Base-by-base conservation (phyloP, 352 stramenopile species). In the Pythium guiyangense region DNA sequence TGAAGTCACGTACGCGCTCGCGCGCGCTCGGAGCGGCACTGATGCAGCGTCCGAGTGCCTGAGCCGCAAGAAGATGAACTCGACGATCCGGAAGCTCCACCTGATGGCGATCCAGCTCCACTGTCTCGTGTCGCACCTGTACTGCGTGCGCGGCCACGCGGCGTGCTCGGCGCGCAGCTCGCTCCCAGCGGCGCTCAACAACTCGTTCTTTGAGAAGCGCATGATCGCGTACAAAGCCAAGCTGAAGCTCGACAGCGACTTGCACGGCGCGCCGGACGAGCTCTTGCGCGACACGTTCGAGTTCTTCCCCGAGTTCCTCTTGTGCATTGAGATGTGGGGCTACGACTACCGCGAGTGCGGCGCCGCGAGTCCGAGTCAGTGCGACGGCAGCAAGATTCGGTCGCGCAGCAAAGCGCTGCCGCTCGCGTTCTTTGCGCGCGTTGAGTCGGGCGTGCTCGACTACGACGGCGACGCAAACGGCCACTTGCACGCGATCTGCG, bases 1-100 rank as follows among this genome's bases (percentile, higher is more conserved):
- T 52, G 84, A 76, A 9, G 60, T 86, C 25, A 81, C 81, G 10
- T 91, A 91, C 56, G 84, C 78, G 6, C 66, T 91, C n/a, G 78
- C 81, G 29, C 75, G 73, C 47, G 78, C 70, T 2, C 78, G 64
- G 37, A 73, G 69, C 42, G 35, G 51, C 9, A 27, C 44, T 29
- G 56, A 51, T 18, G 22, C 10, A 8, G 39, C 72, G 3, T 77
- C 84, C 42, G 76, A 88, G 40, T 52, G 84, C 5, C 64, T 89
- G 35, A 91, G 75, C 45, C 81, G 81, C 25, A 89, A 89, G 68
- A 91, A 91, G 55, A 79, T 89, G 69, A 91, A 91, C 62, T 89
- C 81, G 20, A 89, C 82, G 18, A 88, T 91, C 34, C 79, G 81
- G 5, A 91, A 91, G 53, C 56, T 91, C 25, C 81, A 91, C 58